Conservation (phyloP, 192 early-diverging fungal species). For the Jimgerdemannia flammicorona region DNA sequence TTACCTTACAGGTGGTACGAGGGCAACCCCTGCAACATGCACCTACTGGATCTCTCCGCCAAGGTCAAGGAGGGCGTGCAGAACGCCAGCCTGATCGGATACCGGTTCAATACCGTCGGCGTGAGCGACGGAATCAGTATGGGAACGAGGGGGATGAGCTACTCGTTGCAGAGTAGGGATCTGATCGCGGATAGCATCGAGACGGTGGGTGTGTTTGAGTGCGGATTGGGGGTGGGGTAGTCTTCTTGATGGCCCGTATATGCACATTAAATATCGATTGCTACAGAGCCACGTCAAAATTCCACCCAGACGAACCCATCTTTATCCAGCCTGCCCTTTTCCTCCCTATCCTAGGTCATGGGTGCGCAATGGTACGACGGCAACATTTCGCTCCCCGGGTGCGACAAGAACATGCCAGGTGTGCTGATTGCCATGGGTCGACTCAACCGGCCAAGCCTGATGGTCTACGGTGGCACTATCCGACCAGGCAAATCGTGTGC, state of each 20-base stretch:
- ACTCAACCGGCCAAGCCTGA: constrained; percentile 92
- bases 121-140: constrained; percentile 98
- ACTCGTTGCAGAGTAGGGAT: constrained; percentile 94
- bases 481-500: constrained; percentile 68
- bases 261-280: no score
- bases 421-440: constrained; percentile 95
- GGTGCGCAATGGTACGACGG: constrained; percentile 97
- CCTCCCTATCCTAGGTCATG: constrained; percentile 65
- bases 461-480: constrained; percentile 99
- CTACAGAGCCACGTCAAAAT: neutral
- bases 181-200: constrained; percentile 99
- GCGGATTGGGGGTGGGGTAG: no score
- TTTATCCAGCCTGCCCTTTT: no score
- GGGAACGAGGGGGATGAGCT: constrained; percentile 96
- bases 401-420: constrained; percentile 99
- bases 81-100: constrained; percentile 86
- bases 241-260: no score
- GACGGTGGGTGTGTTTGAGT: constrained; percentile 56
- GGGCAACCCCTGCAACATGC: constrained; percentile 99
- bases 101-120: constrained; percentile 98
- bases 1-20: constrained; percentile 78
- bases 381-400: constrained; percentile 95
- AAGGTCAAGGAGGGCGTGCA: constrained; percentile 93
- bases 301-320: neutral
- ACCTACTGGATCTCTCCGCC: constrained; percentile 81